Percentiles rank a stretch among this genome's conserved stretches.
These are phyloP conservation scores for Boletus pseudopeckii DNA, from an alignment of 768 basidiomycete genomes.

Conservation along the genomic window DNA sequence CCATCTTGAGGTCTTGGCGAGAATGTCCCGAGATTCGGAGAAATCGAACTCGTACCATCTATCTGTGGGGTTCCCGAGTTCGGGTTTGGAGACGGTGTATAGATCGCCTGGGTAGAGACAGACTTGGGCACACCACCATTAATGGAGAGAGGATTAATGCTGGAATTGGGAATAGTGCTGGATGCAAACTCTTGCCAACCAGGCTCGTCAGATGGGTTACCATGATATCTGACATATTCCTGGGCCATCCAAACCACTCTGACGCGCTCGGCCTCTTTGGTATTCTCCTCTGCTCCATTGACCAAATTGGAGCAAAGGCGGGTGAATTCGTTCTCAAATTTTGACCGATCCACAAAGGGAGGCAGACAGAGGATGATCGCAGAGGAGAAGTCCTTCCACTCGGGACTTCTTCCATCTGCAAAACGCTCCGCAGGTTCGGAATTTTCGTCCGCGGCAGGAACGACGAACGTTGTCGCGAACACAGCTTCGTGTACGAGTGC, in stretches of 20 bases:
- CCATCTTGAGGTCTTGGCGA: constrained; percentile 51
- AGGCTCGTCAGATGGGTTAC: constrained; percentile 44
- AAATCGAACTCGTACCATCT: constrained; percentile 18
- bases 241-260: constrained; percentile 63
- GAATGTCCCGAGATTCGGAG: constrained; percentile 48
- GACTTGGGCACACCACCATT: constrained; percentile 39
- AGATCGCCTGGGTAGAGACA: constrained; percentile 52
- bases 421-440: constrained; percentile 16
- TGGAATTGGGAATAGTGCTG: constrained; percentile 46
- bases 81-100: constrained; percentile 45
- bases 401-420: constrained; percentile 24
- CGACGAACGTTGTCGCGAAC: constrained; percentile 67
- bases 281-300: constrained; percentile 46
- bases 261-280: constrained; percentile 35
- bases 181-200: constrained; percentile 60
- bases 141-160: constrained; percentile 20
- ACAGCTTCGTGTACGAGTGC: constrained; percentile 79
- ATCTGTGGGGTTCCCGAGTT: constrained; percentile 26
- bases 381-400: constrained; percentile 64
- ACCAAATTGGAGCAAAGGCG: constrained; percentile 66
- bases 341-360: constrained; percentile 45
- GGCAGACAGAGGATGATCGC: constrained; percentile 63
- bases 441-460: constrained; percentile 15
- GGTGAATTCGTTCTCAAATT: constrained; percentile 69
- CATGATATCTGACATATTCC: constrained; percentile 62